Evolutionary conservation across 305 asterid species (phyloP).

Genomic region (Caryopteris hybrid): DNA sequence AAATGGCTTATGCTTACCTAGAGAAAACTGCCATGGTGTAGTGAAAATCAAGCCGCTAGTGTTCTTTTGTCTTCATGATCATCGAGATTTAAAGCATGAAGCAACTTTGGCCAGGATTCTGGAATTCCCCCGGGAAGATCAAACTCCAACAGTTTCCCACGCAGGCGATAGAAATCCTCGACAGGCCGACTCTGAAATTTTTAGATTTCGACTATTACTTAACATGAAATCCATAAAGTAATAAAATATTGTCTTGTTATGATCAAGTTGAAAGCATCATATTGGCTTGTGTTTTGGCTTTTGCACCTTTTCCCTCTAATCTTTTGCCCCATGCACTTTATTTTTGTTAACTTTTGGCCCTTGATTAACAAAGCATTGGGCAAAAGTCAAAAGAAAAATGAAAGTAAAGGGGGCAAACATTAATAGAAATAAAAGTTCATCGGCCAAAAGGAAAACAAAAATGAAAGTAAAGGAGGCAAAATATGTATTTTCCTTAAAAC

Average conservation of each 20-base stretch:
- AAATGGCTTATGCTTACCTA: constrained; percentile 27
- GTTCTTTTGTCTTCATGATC: constrained; percentile 61
- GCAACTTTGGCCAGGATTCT: constrained; percentile 85
- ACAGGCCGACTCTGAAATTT: constrained; percentile 67
- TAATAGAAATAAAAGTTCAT: too few relatives aligned
- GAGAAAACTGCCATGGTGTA: background rate
- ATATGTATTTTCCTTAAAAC: background rate
- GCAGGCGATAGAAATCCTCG: constrained; percentile 71
- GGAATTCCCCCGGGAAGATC: constrained; percentile 97
- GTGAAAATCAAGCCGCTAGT: constrained; percentile 54
- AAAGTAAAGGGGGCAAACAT: too few relatives aligned
- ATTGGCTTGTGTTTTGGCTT: background rate
- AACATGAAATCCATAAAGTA: background rate
- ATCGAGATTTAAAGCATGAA: constrained; percentile 67
- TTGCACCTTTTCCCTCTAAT: too few relatives aligned
- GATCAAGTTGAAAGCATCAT: background rate
- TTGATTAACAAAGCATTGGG: too few relatives aligned
- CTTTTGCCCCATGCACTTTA: too few relatives aligned
- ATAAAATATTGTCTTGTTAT: too few relatives aligned
- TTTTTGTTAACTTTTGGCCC: too few relatives aligned
- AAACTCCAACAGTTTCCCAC: constrained; percentile 74
- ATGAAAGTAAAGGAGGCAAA: background rate
- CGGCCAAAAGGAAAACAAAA: too few relatives aligned
- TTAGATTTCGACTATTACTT: background rate
- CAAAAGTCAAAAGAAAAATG: too few relatives aligned